These are phyloP conservation scores for Candida pseudocylindracea DNA, from an alignment of 1,139 yeast species.

Conservation along the genomic window DNA sequence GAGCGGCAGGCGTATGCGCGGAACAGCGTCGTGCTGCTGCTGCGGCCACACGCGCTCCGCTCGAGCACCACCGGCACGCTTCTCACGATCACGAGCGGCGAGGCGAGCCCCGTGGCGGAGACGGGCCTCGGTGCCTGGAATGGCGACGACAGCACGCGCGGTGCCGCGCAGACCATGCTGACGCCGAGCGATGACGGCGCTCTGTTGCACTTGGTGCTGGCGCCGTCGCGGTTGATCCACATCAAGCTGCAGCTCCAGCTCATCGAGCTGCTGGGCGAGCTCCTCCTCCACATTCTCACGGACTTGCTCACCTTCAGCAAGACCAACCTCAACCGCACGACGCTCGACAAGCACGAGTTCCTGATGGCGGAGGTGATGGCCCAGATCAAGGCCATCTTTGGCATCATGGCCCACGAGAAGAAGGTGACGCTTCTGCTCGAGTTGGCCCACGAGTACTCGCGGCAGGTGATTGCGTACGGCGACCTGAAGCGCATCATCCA, in stretches of 20 bases:
- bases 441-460: conserved; percentile 33
- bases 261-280: conserved; percentile 74
- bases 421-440: conserved; percentile 37
- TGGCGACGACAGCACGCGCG: not conserved
- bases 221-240: no score
- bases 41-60: no score
- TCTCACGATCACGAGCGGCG: no score
- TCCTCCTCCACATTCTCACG: conserved; percentile 66
- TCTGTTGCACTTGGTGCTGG: no score
- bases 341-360: conserved; percentile 62
- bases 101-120: no score
- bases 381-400: conserved; percentile 74
- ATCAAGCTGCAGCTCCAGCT: conserved; percentile 30
- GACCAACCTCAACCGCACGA: conserved; percentile 73
- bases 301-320: conserved; percentile 79
- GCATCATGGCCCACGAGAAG: conserved; percentile 63
- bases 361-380: conserved; percentile 53
- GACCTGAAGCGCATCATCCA: conserved; percentile 78
- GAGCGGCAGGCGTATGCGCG: conserved; percentile 20
- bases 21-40: no score
- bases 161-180: no score
- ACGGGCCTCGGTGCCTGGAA: no score
- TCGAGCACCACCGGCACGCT: no score
- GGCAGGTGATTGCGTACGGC: conserved; percentile 51
- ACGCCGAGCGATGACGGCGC: no score